Percentiles rank a stretch among this genome's conserved stretches.
These are phyloP conservation scores for Penicillium aurantiogriseum DNA, from an alignment of 2,329 filamentous ascomycete genomes.

Conservation along the genomic window DNA sequence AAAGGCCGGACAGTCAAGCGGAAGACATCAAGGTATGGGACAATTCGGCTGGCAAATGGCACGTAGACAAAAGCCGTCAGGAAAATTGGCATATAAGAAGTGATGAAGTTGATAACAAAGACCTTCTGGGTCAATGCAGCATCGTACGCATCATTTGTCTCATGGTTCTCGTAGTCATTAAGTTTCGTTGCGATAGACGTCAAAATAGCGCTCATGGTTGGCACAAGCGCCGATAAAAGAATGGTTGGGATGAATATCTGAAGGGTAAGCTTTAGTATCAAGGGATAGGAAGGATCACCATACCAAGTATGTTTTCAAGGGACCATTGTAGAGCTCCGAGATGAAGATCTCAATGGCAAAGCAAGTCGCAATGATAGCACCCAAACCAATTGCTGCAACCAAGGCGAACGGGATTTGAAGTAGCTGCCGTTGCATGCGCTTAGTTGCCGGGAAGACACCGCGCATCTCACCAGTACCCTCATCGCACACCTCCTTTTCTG, in stretches of 20 bases:
- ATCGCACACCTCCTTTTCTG: slow-evolving; percentile 74
- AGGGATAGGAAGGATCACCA: slow-evolving; percentile 31
- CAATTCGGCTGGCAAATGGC: slow-evolving; percentile 80
- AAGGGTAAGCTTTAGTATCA: slow-evolving; percentile 4
- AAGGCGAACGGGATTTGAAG: slow-evolving; percentile 88
- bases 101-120: slow-evolving; percentile 97
- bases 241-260: slow-evolving; percentile 86
- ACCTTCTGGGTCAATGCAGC: slow-evolving; percentile 86
- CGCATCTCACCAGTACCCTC: slow-evolving; percentile 78
- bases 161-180: slow-evolving; percentile 88
- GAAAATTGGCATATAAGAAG: slow-evolving; percentile 85
- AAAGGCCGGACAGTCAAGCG: slow-evolving; percentile 72
- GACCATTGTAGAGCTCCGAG: slow-evolving; percentile 88
- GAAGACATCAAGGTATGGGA: slow-evolving; percentile 88
- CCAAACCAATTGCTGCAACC: slow-evolving; percentile 69
- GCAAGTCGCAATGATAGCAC: slow-evolving; percentile 81
- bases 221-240: slow-evolving; percentile 76
- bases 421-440: slow-evolving; percentile 75
- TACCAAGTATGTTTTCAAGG: slow-evolving; percentile 81
- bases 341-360: slow-evolving; percentile 98
- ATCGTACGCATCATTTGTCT: slow-evolving; percentile 79
- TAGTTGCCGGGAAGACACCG: slow-evolving; percentile 72
- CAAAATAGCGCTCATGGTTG: slow-evolving; percentile 77
- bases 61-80: slow-evolving; percentile 94
- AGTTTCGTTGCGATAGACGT: slow-evolving; percentile 74